Conservation (phyloP, 495 filamentous ascomycete genomes). For the Penicillium riverlandense region DNA sequence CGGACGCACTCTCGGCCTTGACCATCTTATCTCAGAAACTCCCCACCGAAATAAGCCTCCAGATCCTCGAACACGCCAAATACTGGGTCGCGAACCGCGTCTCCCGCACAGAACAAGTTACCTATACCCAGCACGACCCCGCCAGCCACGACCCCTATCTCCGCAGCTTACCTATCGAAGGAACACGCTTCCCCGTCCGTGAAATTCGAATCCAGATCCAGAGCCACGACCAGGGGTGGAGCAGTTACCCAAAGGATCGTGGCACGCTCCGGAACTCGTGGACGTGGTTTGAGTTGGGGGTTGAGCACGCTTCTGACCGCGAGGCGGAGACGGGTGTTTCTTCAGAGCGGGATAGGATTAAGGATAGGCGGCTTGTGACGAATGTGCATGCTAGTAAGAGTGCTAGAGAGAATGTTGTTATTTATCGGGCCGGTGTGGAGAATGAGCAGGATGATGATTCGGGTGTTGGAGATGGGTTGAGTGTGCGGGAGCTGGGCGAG, state of each 20-base stretch:
- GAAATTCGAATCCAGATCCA: constrained; percentile 50
- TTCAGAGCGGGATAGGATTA: neutral
- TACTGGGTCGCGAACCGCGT: too few species aligned
- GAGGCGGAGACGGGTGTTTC: neutral
- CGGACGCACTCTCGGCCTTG: too few species aligned
- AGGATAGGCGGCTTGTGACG: neutral
- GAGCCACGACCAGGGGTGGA: constrained; percentile 52
- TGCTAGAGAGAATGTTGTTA: neutral
- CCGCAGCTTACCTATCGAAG: neutral
- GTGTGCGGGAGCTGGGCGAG: neutral
- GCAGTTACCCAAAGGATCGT: constrained; percentile 13
- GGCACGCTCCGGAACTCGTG: constrained; percentile 38
- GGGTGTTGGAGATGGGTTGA: too few species aligned
- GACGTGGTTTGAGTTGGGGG: constrained; percentile 55
- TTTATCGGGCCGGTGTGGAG: neutral
- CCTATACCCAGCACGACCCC: too few species aligned
- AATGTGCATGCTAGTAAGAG: constrained; percentile 1
- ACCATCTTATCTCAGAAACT: too few species aligned
- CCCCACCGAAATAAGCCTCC: too few species aligned
- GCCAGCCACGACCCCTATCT: too few species aligned
- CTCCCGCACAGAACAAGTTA: too few species aligned
- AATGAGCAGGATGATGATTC: too few species aligned
- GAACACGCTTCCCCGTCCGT: constrained; percentile 13
- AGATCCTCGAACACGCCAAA: too few species aligned
- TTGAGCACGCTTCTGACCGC: constrained; percentile 31